These are phyloP conservation scores for Ciborinia camelliae DNA, from an alignment of 2,329 filamentous ascomycete genomes.

Conservation along the genomic window DNA sequence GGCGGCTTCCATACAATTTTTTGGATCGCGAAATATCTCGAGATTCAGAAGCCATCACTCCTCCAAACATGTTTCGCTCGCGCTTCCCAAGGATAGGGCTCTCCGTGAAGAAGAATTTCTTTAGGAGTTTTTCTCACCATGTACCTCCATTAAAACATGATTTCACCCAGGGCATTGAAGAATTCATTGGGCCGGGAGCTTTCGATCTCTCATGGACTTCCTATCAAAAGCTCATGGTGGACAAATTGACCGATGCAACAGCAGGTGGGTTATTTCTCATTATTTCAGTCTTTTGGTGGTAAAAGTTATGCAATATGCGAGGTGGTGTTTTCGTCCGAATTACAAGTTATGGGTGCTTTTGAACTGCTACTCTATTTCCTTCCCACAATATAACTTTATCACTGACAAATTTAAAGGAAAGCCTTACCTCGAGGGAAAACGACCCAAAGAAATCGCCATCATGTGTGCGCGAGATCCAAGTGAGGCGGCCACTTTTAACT, in stretches of 20 bases:
- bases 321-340: background rate
- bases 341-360: background rate
- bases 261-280: slow-evolving; percentile 54
- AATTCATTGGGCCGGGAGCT: slow-evolving; percentile 64
- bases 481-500: slow-evolving; percentile 82
- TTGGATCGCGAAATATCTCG: slow-evolving; percentile 17
- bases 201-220: slow-evolving; percentile 77
- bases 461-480: slow-evolving; percentile 74
- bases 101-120: slow-evolving; percentile 6
- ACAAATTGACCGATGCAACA: slow-evolving; percentile 72
- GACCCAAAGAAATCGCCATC: slow-evolving; percentile 64
- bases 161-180: slow-evolving; percentile 55
- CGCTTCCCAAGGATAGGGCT: slow-evolving; percentile 33
- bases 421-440: slow-evolving; percentile 14
- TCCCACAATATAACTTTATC: background rate
- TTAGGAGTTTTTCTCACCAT: background rate
- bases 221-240: slow-evolving; percentile 71
- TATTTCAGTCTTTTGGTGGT: background rate
- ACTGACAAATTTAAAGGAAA: slow-evolving; percentile 3
- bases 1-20: slow-evolving; percentile 14
- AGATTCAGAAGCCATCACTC: slow-evolving; percentile 8
- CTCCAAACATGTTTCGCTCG: slow-evolving; percentile 35
- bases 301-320: background rate
- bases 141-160: slow-evolving; percentile 45
- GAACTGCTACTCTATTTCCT: background rate